A percentile compares a stretch with the other conserved stretches of the same genome.
Evolutionary conservation across 2,329 filamentous ascomycete genomes (phyloP).

Genomic region (Colletotrichum euphorbiae): DNA sequence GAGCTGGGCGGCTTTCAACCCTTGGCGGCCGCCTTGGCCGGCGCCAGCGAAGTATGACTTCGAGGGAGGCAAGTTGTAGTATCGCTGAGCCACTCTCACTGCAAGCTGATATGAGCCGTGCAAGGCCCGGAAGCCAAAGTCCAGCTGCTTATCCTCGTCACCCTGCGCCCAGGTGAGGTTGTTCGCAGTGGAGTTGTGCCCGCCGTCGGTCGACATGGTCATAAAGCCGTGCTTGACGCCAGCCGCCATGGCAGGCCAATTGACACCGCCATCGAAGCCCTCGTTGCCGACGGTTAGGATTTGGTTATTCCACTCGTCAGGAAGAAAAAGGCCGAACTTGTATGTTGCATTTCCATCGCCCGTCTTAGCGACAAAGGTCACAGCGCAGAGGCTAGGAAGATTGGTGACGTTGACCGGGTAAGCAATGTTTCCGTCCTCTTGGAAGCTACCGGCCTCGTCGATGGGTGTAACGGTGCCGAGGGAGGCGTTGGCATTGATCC

Average conservation of each 20-base stretch:
- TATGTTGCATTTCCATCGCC: constrained; percentile 42
- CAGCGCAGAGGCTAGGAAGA: constrained; percentile 49
- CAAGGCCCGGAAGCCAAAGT: constrained; percentile 55
- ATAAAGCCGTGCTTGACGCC: constrained; percentile 53
- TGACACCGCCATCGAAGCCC: constrained; percentile 47
- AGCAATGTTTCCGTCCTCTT: constrained; percentile 43
- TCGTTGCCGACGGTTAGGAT: constrained; percentile 50
- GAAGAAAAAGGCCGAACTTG: constrained; percentile 50
- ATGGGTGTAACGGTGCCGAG: constrained; percentile 39
- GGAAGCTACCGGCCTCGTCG: constrained; percentile 41
- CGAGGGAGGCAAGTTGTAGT: constrained; percentile 53
- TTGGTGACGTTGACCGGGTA: constrained; percentile 45
- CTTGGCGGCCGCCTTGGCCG: constrained; percentile 64
- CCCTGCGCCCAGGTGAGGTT: constrained; percentile 54
- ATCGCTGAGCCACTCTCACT: constrained; percentile 59
- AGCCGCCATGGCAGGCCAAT: constrained; percentile 48
- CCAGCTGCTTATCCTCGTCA: constrained; percentile 48
- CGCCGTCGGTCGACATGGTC: constrained; percentile 56
- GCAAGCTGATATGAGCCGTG: constrained; percentile 62
- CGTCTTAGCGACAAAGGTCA: constrained; percentile 46
- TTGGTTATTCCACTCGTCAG: constrained; percentile 47
- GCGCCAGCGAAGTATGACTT: constrained; percentile 61
- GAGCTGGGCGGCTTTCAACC: constrained; percentile 46
- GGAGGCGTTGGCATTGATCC: constrained; percentile 29
- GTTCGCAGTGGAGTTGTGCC: constrained; percentile 50